Evolutionary conservation across 2,329 filamentous ascomycete genomes (phyloP), one percentile per base, ranked within the genome.

Genomic region (Mycogone perniciosa): DNA sequence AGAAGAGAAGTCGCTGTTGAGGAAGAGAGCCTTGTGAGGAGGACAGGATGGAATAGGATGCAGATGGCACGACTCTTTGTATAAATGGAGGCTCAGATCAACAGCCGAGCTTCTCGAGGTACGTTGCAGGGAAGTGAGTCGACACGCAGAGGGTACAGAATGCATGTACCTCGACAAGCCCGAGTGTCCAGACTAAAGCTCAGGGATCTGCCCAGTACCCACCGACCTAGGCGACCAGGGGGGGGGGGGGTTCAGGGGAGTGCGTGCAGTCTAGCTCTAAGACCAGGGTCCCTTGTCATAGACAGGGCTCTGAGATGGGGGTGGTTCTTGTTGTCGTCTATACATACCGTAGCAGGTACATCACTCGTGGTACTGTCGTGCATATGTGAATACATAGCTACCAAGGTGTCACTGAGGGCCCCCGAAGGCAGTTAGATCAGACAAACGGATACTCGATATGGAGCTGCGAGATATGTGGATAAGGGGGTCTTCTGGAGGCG

Each of bases 311-410:
- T 44, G 31, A 11, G 41, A 31, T 44, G 30, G 27, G 41, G 41
- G 41, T 31, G 41, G 41, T 33, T 13, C 5, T 31, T 27, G 20
- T 47, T n/a, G 20, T 13, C 33, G 41, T 33, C 43, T 47, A 44
- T 52, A 52, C 45, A 44, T 47, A 48, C 50, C 44, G 50, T 48
- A 46, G 50, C 51, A 57, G 56, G 50, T 56, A 56, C 50, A 20
- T 20, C 20, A 20, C 20, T 20, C 20, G 20, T 55, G 51, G 51
- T 60, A 53, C 58, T 65, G 57, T 63, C 55, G 56, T 62, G 62
- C 63, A 63, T 20, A 2, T 64, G 56, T 56, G 57, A 54, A 62
- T n/a, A n/a, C n/a, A n/a, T 64, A 64, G 60, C 60, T 61, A 63
- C 63, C 60, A 54, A 56, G 55, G 53, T 46, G 46, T 46, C 57